phyloP scores from a whole-genome alignment of 83 land plant genomes.

The Diphasiastrum complanatum region DNA sequence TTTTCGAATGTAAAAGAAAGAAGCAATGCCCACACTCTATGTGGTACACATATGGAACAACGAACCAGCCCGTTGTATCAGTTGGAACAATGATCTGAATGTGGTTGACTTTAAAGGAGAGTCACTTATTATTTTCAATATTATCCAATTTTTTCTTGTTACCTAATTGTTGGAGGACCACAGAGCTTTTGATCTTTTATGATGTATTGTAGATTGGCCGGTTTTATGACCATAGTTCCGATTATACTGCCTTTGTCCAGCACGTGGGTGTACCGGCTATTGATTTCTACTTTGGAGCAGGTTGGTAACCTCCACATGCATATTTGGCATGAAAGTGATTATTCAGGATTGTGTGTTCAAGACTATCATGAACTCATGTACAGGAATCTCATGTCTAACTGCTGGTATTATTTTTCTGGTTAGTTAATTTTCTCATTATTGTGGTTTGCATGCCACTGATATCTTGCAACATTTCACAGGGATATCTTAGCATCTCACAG shows the following conservation, averaged over 20 bases:
- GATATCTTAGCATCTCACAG: too few relatives aligned
- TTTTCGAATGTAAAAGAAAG: too few relatives aligned
- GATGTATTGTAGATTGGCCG: conserved; percentile 44
- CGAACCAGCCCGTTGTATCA: too few relatives aligned
- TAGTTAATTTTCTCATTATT: not conserved
- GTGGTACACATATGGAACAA: too few relatives aligned
- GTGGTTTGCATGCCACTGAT: not conserved
- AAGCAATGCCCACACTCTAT: too few relatives aligned
- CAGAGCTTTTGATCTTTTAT: not conserved
- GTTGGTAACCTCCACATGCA: too few relatives aligned
- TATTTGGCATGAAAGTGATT: too few relatives aligned
- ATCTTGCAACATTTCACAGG: not conserved
- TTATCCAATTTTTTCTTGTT: not conserved
- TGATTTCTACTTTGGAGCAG: conserved; percentile 64
- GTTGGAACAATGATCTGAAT: too few relatives aligned
- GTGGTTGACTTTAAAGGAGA: too few relatives aligned
- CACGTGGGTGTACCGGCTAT: conserved; percentile 68
- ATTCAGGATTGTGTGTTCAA: too few relatives aligned
- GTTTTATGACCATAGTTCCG: conserved; percentile 56
- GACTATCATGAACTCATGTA: too few relatives aligned
- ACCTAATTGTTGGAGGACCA: not conserved
- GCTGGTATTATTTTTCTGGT: not conserved
- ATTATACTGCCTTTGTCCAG: conserved; percentile 67
- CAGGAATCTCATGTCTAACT: too few relatives aligned
- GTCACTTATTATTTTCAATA: not conserved